phyloP scores from a whole-genome alignment of 208 protist genomes.

The Leishmania major region DNA sequence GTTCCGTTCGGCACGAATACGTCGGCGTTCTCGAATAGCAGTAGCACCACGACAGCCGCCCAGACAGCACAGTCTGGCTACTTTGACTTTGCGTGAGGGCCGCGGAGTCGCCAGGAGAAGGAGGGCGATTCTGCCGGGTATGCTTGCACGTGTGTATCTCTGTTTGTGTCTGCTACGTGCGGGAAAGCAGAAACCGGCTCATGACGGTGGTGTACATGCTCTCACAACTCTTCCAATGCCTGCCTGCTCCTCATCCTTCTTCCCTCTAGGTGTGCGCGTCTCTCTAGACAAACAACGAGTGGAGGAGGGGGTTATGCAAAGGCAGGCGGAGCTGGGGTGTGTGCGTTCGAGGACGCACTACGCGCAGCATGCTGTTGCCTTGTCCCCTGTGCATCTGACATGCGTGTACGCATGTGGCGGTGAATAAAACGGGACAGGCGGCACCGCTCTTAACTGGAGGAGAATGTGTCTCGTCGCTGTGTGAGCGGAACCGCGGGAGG shows the following conservation, averaged over 20 bases:
- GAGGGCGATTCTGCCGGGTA: not conserved
- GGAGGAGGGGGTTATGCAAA: not conserved
- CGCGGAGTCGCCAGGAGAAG: not conserved
- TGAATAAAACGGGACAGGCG: too few relatives aligned
- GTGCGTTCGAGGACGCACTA: not conserved
- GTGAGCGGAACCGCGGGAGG: not conserved
- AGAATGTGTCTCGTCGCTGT: too few relatives aligned
- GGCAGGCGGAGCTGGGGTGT: not conserved
- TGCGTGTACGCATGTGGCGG: not conserved
- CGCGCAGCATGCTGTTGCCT: not conserved
- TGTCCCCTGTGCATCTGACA: not conserved
- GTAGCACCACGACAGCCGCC: conserved; percentile 1
- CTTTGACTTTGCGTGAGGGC: conserved; percentile 27
- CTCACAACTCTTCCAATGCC: not conserved
- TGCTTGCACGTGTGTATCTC: not conserved
- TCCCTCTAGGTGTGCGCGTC: not conserved
- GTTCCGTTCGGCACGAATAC: conserved; percentile 25
- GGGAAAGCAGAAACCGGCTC: too few relatives aligned
- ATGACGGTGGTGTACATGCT: not conserved
- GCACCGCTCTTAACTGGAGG: not conserved
- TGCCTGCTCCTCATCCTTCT: not conserved
- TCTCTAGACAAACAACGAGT: not conserved
- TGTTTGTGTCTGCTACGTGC: not conserved
- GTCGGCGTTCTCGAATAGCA: conserved; percentile 5
- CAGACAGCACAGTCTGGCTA: conserved; percentile 21